Conservation (phyloP, 2,329 filamentous ascomycete species). For the Beauveria asiatica region DNA sequence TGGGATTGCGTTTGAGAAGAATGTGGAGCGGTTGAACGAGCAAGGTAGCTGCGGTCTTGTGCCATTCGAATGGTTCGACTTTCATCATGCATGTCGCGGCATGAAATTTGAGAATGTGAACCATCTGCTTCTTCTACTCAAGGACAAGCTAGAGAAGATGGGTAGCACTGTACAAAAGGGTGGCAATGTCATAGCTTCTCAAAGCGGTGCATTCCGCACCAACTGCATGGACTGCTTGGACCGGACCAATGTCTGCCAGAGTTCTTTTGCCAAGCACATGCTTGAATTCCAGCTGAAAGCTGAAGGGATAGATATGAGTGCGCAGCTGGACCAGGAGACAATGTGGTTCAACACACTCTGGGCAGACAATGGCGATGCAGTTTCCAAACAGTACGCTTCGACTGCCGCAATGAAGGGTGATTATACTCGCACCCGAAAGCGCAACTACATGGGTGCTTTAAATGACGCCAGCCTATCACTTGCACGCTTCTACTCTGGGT, state of each 20-base stretch:
- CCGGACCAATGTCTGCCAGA: slow-evolving; percentile 91
- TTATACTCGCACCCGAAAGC: slow-evolving; percentile 83
- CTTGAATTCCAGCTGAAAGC: slow-evolving; percentile 70
- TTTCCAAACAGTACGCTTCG: slow-evolving; percentile 91
- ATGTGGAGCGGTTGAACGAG: slow-evolving; percentile 58
- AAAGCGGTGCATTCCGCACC: slow-evolving; percentile 75
- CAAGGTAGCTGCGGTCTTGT: slow-evolving; percentile 38
- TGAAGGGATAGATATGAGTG: slow-evolving; percentile 67
- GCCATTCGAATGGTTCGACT: slow-evolving; percentile 92
- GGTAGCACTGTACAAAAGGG: slow-evolving; percentile 58
- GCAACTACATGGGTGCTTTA: slow-evolving; percentile 82
- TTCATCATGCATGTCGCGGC: slow-evolving; percentile 82
- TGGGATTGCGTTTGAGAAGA: slow-evolving; percentile 67
- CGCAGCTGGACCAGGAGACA: slow-evolving; percentile 68
- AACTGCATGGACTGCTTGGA: slow-evolving; percentile 99
- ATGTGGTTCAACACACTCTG: slow-evolving; percentile 94
- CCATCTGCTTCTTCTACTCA: slow-evolving; percentile 63
- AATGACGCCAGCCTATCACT: slow-evolving; percentile 87
- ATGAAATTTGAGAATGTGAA: slow-evolving; percentile 98
- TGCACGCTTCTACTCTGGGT: slow-evolving; percentile 64
- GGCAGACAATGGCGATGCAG: slow-evolving; percentile 95
- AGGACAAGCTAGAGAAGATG: slow-evolving; percentile 56
- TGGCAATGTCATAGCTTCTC: slow-evolving; percentile 37
- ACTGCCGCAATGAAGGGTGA: slow-evolving; percentile 95
- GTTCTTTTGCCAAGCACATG: slow-evolving; percentile 75